Base-by-base conservation (phyloP, 768 basidiomycete species). In the Melanogaster broomeanus region DNA sequence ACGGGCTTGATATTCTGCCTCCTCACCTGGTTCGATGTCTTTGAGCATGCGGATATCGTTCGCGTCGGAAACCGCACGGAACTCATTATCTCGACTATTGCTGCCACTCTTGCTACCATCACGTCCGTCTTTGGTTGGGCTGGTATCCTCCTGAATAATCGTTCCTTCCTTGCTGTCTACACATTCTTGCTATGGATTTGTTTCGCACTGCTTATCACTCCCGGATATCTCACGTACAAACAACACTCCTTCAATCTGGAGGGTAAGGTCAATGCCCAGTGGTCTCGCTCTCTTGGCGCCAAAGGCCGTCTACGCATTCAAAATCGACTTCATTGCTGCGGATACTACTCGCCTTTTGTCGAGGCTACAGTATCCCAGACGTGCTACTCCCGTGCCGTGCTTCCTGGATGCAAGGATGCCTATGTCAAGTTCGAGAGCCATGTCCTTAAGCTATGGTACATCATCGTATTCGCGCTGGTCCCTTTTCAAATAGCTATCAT, bases 131-230 rank as follows among this genome's bases (percentile, higher is more conserved):
- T 91, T 62, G 90, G 90, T 43, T 90, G 84, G 80, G 77, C 88
- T 21, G 90, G 90, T 27, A 82, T 91, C 64, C 72, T 93, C 24
- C 82, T 91, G 62, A 93, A 93, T 76, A 89, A 90, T 65, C 88
- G 90, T 52, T 72, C 81, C 34, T 91, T 93, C 78, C 80, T 91
- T 56, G 88, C 88, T 34, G 67, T 85, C 45, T 91, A 90, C 72
- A 78, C 76, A 18, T 68, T 90, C 68, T 66, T 87, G 37, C 79
- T 87, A 40, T 93, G 90, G 90, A 71, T 86, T 61, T 81, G 79
- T 51, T 85, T 91, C 66, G 82, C 74, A 13, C 72, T 90, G 49
- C 77, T 91, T 64, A 76, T 89, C 65, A 73, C 80, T 0, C 90
- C 90, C 0, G 89, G 90, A 0, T 93, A 93, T 70, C 67, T 87